These are phyloP conservation scores for Cylindrotheca fusiformis DNA, from an alignment of 108 stramenopile species.

Conservation along the genomic window DNA sequence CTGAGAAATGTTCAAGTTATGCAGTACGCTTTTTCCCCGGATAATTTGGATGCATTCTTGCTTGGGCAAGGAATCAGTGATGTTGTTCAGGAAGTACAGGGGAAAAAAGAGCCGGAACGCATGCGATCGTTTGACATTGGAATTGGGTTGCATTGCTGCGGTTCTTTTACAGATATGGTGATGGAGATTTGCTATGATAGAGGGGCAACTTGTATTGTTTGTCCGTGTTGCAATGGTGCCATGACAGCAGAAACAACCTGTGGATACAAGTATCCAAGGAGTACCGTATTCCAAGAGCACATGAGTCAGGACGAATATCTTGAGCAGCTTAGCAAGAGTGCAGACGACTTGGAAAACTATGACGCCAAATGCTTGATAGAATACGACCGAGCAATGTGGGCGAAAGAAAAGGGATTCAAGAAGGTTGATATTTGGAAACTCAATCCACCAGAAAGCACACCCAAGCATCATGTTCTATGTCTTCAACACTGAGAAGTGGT, in stretches of 20 bases:
- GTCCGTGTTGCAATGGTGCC: slow-evolving; percentile 38
- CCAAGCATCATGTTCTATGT: slow-evolving; percentile 38
- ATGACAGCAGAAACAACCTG: slow-evolving; percentile 18
- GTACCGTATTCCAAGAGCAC: slow-evolving; percentile 10
- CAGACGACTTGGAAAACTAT: slow-evolving; percentile 20
- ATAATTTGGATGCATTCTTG: slow-evolving; percentile 23
- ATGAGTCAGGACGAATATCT: slow-evolving; percentile 33
- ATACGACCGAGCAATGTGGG: slow-evolving; percentile 34
- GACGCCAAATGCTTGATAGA: slow-evolving; percentile 35
- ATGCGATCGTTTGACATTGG: slow-evolving; percentile 23
- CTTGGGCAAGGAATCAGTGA: too few species aligned
- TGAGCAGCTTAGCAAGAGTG: slow-evolving; percentile 13
- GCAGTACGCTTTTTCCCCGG: slow-evolving; percentile 23
- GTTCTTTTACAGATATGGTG: slow-evolving; percentile 40
- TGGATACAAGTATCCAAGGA: slow-evolving; percentile 28
- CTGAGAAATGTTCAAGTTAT: slow-evolving; percentile 20
- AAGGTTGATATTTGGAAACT: slow-evolving; percentile 25
- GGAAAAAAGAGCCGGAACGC: too few species aligned
- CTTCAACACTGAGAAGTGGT: background rate
- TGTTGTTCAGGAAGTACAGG: too few species aligned
- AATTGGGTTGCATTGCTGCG: slow-evolving; percentile 36
- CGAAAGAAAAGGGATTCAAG: slow-evolving; percentile 22
- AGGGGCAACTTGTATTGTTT: slow-evolving; percentile 32
- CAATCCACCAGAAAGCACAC: slow-evolving; percentile 25
- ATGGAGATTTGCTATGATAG: slow-evolving; percentile 19